Evolutionary conservation across 495 filamentous ascomycete genomes (phyloP).

Genomic region (Parachaetomium inaequale): DNA sequence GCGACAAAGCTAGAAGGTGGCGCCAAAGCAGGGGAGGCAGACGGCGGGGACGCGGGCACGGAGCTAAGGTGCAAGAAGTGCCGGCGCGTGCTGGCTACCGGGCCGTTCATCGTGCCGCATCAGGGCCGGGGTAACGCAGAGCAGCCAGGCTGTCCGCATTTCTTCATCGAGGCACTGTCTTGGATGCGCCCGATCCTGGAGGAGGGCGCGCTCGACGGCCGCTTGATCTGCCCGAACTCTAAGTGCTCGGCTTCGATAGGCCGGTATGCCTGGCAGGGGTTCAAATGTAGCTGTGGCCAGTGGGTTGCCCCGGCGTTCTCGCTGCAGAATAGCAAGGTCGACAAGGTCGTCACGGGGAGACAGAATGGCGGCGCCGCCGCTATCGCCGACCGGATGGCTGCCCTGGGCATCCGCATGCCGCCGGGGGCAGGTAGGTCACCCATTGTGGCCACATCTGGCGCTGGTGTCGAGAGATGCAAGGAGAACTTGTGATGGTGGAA

Average conservation of each 20-base stretch:
- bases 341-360: slow-evolving; percentile 52
- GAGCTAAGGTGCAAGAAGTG: slow-evolving; percentile 65
- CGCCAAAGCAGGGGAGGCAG: neutral
- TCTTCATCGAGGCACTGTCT: slow-evolving; percentile 83
- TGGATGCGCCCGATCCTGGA: slow-evolving; percentile 89
- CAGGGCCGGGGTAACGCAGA: slow-evolving; percentile 23
- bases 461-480: slow-evolving; percentile 2
- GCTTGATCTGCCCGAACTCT: slow-evolving; percentile 72
- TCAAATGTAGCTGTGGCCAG: slow-evolving; percentile 84
- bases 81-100: slow-evolving; percentile 48
- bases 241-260: slow-evolving; percentile 79
- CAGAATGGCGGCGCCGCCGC: slow-evolving; percentile 17
- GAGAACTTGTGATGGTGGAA: slow-evolving; percentile 28
- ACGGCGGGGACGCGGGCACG: slow-evolving; percentile 22
- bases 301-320: slow-evolving; percentile 93
- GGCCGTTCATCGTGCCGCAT: slow-evolving; percentile 43
- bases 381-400: slow-evolving; percentile 22
- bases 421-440: slow-evolving; percentile 18
- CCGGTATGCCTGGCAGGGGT: slow-evolving; percentile 92
- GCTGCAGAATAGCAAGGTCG: slow-evolving; percentile 73
- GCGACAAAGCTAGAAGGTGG: slow-evolving; percentile 26
- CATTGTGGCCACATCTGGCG: neutral
- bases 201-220: slow-evolving; percentile 71
- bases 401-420: slow-evolving; percentile 35
- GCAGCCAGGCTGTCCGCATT: slow-evolving; percentile 63